Evolutionary conservation across 2,329 filamentous ascomycete species (phyloP).

Genomic region (Ophiocordyceps polyrhachis-furcata): DNA sequence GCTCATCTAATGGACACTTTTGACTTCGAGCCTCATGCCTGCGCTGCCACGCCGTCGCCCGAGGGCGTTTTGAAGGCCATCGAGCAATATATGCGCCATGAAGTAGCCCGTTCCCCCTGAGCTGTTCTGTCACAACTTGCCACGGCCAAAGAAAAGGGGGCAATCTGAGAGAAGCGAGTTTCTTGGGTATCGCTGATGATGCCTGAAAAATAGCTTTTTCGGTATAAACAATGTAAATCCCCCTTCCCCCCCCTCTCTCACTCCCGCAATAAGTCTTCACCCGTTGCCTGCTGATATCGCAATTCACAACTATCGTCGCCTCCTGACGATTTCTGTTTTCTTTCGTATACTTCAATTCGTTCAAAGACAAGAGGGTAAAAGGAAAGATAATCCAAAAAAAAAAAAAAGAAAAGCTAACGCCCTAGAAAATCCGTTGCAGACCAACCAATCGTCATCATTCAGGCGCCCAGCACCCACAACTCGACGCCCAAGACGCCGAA

Average conservation of each 20-base stretch:
- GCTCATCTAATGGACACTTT: conserved; percentile 50
- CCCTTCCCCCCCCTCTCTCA: no score
- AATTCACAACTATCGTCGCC: no score
- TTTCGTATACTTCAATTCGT: background rate
- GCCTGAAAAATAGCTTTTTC: background rate
- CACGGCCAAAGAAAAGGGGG: no score
- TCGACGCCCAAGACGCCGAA: conserved; percentile 86
- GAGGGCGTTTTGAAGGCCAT: conserved; percentile 61
- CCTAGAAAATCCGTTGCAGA: background rate
- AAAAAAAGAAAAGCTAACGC: background rate
- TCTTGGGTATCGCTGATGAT: background rate
- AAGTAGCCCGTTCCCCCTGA: background rate
- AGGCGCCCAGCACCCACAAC: conserved; percentile 69
- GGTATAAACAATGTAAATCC: background rate
- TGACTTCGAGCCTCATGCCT: conserved; percentile 55
- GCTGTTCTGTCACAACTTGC: no score
- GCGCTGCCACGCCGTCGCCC: conserved; percentile 63
- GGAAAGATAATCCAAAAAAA: background rate
- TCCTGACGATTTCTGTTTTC: no score
- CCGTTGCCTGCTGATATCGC: no score
- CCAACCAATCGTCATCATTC: conserved; percentile 1
- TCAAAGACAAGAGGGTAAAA: background rate
- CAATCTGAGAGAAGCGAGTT: background rate
- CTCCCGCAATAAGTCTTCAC: no score
- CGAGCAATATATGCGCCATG: conserved; percentile 1